Conservation (phyloP, 139 green algal genomes). For the Spirogloea muscicola region DNA sequence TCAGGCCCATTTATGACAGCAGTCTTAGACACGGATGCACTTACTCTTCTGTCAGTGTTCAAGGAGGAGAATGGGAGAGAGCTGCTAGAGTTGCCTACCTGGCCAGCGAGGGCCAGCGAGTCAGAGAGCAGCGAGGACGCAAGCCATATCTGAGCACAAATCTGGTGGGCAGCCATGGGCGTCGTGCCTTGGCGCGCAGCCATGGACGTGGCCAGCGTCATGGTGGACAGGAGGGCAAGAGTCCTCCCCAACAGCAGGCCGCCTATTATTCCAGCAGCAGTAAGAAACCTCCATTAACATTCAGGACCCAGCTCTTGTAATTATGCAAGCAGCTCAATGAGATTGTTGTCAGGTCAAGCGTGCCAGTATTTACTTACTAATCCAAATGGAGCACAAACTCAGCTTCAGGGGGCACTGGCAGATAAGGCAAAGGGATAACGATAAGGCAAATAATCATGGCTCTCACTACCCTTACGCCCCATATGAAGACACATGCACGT, state of each 20-base stretch:
- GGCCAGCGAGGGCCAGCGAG: slow-evolving; percentile 47
- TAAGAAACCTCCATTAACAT: not conserved
- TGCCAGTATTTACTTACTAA: not conserved
- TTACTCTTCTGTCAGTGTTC: too few relatives aligned
- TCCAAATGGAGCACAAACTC: too few relatives aligned
- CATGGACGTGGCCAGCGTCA: slow-evolving; percentile 48
- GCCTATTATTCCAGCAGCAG: slow-evolving; percentile 10
- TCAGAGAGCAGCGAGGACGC: slow-evolving; percentile 46
- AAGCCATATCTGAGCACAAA: slow-evolving; percentile 47
- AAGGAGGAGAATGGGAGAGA: too few relatives aligned
- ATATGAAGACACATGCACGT: not conserved
- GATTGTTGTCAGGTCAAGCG: not conserved
- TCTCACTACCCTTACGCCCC: not conserved
- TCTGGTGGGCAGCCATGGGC: slow-evolving; percentile 44
- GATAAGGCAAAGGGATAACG: not conserved
- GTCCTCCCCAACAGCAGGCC: slow-evolving; percentile 38
- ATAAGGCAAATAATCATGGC: not conserved
- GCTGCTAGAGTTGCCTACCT: too few relatives aligned
- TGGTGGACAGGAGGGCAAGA: slow-evolving; percentile 26
- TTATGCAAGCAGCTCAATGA: not conserved
- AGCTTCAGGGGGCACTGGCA: not conserved
- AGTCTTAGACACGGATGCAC: too few relatives aligned
- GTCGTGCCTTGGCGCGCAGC: slow-evolving; percentile 33
- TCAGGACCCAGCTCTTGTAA: not conserved
- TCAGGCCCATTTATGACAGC: too few relatives aligned